Base-by-base conservation (phyloP, 176 grass and related monocot species). In the Metroxylon sagu region DNA sequence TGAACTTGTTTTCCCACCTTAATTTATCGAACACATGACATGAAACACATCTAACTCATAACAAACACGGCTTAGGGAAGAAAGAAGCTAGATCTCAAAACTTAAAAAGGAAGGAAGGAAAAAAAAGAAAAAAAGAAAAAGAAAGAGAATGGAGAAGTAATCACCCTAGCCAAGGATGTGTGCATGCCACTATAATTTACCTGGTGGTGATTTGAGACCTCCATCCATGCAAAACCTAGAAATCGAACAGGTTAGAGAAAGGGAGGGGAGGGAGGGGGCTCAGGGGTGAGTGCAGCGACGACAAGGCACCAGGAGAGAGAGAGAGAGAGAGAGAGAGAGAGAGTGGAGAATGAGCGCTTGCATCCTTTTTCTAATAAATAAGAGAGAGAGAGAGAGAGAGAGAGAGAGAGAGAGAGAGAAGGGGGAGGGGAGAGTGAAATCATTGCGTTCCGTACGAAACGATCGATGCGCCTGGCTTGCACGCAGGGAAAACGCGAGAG, bases 141-240 rank as follows among this genome's bases (percentile, higher is more conserved):
- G 5, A 19, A 14, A 56, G 18, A 23, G 10, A 21, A 14, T 14
- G 16, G 8, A 56, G 19, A 19, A 56, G 16, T 10, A 56, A 56
- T 56, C 53, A 18, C 29, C 29, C 1, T 43, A 43, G 8, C 35
- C 35, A 43, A 43, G 35, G 2, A 12, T 43, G 12, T 43, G 31
- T 12, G 2, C 35, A 14, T 43, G 35, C 0, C 35, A 12, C 35
- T 14, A 43, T 43, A 43, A 43, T 35, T 61, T 61, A 61, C 59
- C 59, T 55, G 26, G n/a, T 39, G 6, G 19, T 31, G 51, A 57
- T n/a, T 56, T 39, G 18, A 53, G 52, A 31, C 48, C 52, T 69
- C 54, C 54, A 56, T 56, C 54, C 54, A 56, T 56, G 54, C 54
- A 56, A 26, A 21, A 61, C 26, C 59, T 61, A 61, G 59, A 39